Evolutionary conservation across 2,329 filamentous ascomycete species (phyloP).

Genomic region (Pestalotiopsis sp.): DNA sequence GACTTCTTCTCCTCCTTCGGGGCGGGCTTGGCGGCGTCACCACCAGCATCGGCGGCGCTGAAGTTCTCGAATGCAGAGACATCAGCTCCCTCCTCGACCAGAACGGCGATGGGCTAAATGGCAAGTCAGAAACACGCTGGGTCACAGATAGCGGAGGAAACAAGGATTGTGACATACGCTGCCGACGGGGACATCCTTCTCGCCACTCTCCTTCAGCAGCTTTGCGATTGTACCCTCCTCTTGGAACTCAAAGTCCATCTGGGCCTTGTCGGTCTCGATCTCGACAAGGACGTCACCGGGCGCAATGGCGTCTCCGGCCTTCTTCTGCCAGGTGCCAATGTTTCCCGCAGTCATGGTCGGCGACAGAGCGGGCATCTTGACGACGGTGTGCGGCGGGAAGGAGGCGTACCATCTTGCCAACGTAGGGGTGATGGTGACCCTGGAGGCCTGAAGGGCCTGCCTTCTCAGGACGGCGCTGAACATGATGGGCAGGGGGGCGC

Average conservation of each 20-base stretch:
- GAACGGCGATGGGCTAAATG: slow-evolving; percentile 85
- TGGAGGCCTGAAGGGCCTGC: slow-evolving; percentile 58
- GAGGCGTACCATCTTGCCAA: slow-evolving; percentile 73
- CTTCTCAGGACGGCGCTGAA: slow-evolving; percentile 66
- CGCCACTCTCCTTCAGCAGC: slow-evolving; percentile 87
- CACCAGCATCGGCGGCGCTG: slow-evolving; percentile 86
- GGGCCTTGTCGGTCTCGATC: slow-evolving; percentile 99
- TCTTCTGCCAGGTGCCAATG: slow-evolving; percentile 98
- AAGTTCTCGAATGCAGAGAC: slow-evolving; percentile 88
- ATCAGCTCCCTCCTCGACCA: slow-evolving; percentile 91
- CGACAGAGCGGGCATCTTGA: slow-evolving; percentile 97
- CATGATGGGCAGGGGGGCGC: slow-evolving; percentile 48
- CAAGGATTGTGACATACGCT: slow-evolving; percentile 69
- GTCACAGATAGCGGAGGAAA: slow-evolving; percentile 9
- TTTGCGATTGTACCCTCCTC: slow-evolving; percentile 96
- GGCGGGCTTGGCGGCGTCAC: slow-evolving; percentile 67
- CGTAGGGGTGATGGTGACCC: slow-evolving; percentile 45
- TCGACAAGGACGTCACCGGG: slow-evolving; percentile 96
- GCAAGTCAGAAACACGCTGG: slow-evolving; percentile 15
- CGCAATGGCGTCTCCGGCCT: slow-evolving; percentile 81
- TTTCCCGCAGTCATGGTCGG: slow-evolving; percentile 97
- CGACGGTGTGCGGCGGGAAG: slow-evolving; percentile 90
- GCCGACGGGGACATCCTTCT: slow-evolving; percentile 92
- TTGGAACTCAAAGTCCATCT: slow-evolving; percentile 99
- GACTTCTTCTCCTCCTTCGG: slow-evolving; percentile 69